Conservation (phyloP, 805 yeast species). For the Clavispora phyllophila region DNA sequence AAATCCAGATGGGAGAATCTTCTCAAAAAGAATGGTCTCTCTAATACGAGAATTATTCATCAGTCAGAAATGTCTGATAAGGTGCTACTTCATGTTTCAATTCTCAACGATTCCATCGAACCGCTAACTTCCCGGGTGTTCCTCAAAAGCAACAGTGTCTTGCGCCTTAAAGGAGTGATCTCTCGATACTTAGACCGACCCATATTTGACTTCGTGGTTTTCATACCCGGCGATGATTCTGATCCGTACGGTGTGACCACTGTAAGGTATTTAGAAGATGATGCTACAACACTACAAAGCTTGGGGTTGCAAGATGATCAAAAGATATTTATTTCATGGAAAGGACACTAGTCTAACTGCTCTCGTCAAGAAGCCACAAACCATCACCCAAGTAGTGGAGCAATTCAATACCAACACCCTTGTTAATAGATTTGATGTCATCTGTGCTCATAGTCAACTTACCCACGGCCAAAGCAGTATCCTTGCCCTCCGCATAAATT, state of each 20-base stretch:
- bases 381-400: constrained; percentile 87
- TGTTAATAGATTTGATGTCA: constrained; percentile 76
- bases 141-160: constrained; percentile 21
- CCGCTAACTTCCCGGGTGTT: constrained; percentile 15
- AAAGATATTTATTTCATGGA: constrained; percentile 7
- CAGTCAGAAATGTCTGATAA: not conserved
- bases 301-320: constrained; percentile 20
- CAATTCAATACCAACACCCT: constrained; percentile 86
- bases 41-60: not conserved
- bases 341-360: constrained; percentile 3
- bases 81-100: not conserved
- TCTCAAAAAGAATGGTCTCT: constrained; percentile 29
- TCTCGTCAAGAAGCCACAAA: constrained; percentile 58
- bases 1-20: constrained; percentile 40
- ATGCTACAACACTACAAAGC: constrained; percentile 23
- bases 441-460: constrained; percentile 81
- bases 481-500: constrained; percentile 90
- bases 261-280: constrained; percentile 20
- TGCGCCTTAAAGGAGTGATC: constrained; percentile 32
- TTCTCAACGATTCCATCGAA: not conserved
- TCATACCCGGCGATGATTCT: constrained; percentile 8
- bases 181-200: constrained; percentile 14
- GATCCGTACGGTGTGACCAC: not conserved
- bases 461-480: constrained; percentile 88
- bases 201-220: constrained; percentile 21